Evolutionary conservation across 768 basidiomycete genomes (phyloP), one percentile per base, ranked within the genome.

Genomic region (Macrolepiota albuminosa): DNA sequence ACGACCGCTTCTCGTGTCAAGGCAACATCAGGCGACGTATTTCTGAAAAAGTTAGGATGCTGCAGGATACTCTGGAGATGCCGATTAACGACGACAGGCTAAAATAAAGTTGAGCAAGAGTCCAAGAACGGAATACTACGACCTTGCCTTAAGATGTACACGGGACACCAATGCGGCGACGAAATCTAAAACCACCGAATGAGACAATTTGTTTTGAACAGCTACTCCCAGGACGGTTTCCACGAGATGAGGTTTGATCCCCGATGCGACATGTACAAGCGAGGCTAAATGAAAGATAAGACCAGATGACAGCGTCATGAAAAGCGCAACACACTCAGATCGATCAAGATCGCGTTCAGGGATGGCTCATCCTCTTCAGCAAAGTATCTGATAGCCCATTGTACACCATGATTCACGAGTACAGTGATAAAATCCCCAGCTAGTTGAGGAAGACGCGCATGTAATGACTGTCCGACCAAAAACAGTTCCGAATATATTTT

Each of bases 51-150:
- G 11, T 84, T 76, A 4, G 81, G 74, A 63, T 90, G 85, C 63
- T 91, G 88, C 24, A 95, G 70, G 59, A 93, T 78, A 24, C 79
- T 83, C 75, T 95, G 93, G 2, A 96, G 70, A 49, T 84, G 79
- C 43, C 87, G 84, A 66, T 93, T 93, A 52, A 89, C 81, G n/a
- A 83, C 73, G 13, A 82, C 77, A 1, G 91, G 91, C 91, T 82
- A 7, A 43, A 6, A 78, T 58, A 26, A 45, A 21, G n/a, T 36
- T 63, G n/a, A 55, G 47, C 53, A 6, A 47, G 8, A 6, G 11
- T 42, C 47, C 14, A 18, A 42, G 5, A 40, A 26, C 21, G 21
- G 14, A 47, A 37, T 54, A 40, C 57, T 54, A n/a, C 6, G 24
- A 36, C 29, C 5, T 45, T 63, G 88, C 94, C 81, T 93, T 95